Evolutionary conservation across 1,284 basidiomycete genomes (phyloP), one percentile per base, ranked within the genome.

Genomic region (Taiwanofungus camphoratus): DNA sequence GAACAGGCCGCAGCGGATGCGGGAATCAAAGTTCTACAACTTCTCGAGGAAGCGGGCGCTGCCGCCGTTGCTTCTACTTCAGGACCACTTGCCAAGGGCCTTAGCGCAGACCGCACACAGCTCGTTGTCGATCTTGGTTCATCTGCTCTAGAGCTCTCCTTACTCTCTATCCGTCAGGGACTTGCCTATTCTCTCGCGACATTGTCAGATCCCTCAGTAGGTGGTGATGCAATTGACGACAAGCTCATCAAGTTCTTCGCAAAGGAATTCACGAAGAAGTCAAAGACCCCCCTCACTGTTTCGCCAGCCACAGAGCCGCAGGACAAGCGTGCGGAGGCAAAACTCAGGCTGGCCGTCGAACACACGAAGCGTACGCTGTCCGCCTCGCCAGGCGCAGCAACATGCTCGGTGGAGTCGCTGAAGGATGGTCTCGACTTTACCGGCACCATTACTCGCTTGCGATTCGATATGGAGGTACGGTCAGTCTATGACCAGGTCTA

Each of bases 261-360:
- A 42, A 88, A 94, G 62, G 95, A 99, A 59, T 99, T 99, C 65
- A 90, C 90, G 42, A 98, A 98, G 67, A 99, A 98, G 74, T 93
- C 87, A 30, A 94, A 94, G 67, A 77, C 79, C 19, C 70, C 83
- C 0, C 73, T 97, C 30, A 67, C 75, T 12, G 82, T 77, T 52
- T 71, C 76, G 30, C 82, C 85, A 27, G 66, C 78, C 15, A 64
- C 67, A 4, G 69, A 77, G n/a, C 57, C 70, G 9, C 66, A 69
- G 37, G 88, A 94, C 65, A 79, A 82, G 59, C 88, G 96, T 18
- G 92, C 95, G 3, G 89, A 93, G 62, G 90, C 92, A 39, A 97
- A 96, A 64, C 79, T 99, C 31, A 78, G 89, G 21, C 82, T 98
- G 40, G 92, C 94, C 15, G 81, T 96, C 47, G 94, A 98, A 63